Percentiles rank a stretch among this genome's conserved stretches.
Conservation (phyloP, 2,329 filamentous ascomycete species). For the Neofusicoccum kwambonambiense region DNA sequence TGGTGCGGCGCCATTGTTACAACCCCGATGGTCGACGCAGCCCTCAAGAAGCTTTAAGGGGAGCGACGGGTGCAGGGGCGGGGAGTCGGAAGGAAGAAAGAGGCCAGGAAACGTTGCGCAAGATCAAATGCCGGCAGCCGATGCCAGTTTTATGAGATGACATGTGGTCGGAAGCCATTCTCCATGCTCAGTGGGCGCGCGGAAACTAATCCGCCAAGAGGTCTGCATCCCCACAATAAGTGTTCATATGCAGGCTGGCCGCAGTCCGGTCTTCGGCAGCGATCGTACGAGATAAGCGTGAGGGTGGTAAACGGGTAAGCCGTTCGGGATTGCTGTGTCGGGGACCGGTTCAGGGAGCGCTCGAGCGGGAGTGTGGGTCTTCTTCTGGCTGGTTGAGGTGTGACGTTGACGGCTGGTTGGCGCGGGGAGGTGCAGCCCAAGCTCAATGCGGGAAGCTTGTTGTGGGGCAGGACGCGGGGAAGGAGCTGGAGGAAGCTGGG, state of each 20-base stretch:
- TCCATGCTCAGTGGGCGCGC: background rate
- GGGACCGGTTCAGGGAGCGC: background rate
- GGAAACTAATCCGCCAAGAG: slow-evolving; percentile 7
- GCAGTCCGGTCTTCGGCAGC: background rate
- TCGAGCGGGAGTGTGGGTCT: background rate
- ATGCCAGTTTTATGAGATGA: background rate
- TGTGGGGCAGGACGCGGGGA: slow-evolving; percentile 10
- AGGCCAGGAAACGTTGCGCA: background rate
- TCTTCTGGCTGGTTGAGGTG: background rate
- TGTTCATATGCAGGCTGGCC: background rate
- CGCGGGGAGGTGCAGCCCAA: background rate
- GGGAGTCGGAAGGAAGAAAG: background rate
- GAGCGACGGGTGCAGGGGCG: background rate
- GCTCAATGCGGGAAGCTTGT: slow-evolving; percentile 6
- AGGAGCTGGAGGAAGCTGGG: background rate
- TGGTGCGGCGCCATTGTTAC: background rate
- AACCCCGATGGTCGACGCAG: background rate
- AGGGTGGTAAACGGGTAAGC: background rate
- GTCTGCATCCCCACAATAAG: background rate
- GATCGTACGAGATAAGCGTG: background rate
- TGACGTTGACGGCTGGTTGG: background rate
- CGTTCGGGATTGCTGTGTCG: background rate
- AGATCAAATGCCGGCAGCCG: background rate
- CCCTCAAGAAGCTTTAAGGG: background rate
- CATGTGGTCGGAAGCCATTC: background rate